These are phyloP conservation scores for Zychaea mexicana DNA, from an alignment of 371 early-diverging fungal genomes.

Conservation along the genomic window DNA sequence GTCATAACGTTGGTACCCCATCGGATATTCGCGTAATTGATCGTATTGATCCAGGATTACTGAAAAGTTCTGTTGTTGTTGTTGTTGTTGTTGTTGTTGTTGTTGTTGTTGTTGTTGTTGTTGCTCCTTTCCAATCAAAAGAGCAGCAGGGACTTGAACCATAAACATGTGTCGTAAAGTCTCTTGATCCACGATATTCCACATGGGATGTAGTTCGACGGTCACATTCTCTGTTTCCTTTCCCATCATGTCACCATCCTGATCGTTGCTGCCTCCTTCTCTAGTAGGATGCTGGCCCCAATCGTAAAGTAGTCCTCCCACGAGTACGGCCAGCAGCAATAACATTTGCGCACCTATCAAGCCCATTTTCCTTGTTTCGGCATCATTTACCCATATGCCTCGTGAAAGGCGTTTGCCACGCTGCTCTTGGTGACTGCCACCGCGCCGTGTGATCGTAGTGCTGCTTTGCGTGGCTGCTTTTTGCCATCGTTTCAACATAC, in stretches of 20 bases:
- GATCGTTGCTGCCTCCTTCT: neutral
- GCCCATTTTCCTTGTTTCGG: too few relatives aligned
- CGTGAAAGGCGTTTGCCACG: too few relatives aligned
- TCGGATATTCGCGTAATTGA: constrained; percentile 1
- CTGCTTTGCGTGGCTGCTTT: neutral
- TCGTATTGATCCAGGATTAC: neutral
- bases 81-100: neutral
- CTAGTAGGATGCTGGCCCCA: too few relatives aligned
- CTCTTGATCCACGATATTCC: constrained; percentile 10
- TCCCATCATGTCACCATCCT: neutral
- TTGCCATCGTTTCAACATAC: constrained; percentile 5
- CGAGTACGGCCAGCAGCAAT: too few relatives aligned
- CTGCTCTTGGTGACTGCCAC: too few relatives aligned
- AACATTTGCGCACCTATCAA: too few relatives aligned
- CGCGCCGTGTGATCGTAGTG: too few relatives aligned
- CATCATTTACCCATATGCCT: too few relatives aligned
- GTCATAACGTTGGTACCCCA: neutral
- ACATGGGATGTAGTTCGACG: constrained; percentile 9
- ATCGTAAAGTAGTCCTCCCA: too few relatives aligned
- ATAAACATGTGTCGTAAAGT: constrained; percentile 6
- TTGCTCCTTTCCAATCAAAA: too few relatives aligned
- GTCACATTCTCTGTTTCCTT: neutral
- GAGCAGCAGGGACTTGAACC: neutral
- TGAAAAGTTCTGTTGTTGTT: constrained; percentile 3
- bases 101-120: neutral